phyloP scores from a whole-genome alignment of 2,329 filamentous ascomycete species.

The Beauveria medogensis region DNA sequence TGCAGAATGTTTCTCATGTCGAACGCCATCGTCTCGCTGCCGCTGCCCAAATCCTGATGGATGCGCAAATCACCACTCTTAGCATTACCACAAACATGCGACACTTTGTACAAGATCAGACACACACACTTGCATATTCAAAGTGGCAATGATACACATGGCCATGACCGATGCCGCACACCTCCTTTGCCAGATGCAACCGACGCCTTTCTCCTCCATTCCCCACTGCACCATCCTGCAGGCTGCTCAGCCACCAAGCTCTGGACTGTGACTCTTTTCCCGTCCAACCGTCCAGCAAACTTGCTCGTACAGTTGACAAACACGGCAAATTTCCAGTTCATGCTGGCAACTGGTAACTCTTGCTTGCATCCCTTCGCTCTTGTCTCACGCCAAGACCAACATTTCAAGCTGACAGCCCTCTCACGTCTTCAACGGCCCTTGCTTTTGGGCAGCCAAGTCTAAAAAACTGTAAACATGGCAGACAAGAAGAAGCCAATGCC shows the following conservation, averaged over 20 bases:
- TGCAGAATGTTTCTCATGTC: not conserved
- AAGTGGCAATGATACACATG: not conserved
- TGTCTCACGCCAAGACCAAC: not conserved
- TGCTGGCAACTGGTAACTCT: not conserved
- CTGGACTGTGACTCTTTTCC: constrained; percentile 6
- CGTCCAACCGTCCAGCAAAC: not conserved
- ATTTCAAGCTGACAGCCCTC: not conserved
- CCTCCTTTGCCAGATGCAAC: constrained; percentile 2
- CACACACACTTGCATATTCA: not conserved
- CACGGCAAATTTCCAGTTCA: not conserved
- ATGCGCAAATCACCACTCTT: not conserved
- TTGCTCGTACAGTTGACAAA: not conserved
- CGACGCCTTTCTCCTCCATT: not conserved
- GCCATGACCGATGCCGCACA: constrained; percentile 1
- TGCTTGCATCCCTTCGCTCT: not conserved
- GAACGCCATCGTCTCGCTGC: not conserved
- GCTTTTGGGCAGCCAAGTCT: not conserved
- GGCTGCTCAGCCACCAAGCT: not conserved
- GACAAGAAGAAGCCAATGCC: not conserved
- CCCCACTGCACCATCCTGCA: constrained; percentile 1
- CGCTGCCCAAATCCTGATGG: not conserved
- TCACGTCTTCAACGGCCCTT: not conserved
- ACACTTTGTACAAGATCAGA: too few species aligned
- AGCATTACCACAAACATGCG: not conserved
- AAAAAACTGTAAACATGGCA: not conserved